A percentile compares a stretch with the other conserved stretches of the same genome.
phyloP scores from a whole-genome alignment of 1,284 basidiomycete species.

The Leccinum subrobustum region DNA sequence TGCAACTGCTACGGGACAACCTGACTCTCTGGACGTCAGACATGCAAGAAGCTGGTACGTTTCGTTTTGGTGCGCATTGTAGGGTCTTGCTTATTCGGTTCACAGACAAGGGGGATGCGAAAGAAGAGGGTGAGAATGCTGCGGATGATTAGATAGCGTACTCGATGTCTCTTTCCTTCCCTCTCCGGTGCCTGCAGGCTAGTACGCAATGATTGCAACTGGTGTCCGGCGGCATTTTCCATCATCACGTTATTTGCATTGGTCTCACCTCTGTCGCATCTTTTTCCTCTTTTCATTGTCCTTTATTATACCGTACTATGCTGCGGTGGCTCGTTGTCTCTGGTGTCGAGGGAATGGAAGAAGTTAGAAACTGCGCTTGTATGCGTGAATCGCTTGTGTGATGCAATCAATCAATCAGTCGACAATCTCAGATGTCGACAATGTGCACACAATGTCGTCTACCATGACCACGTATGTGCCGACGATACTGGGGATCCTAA shows the following conservation, averaged over 20 bases:
- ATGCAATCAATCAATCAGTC: background rate
- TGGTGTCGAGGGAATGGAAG: constrained; percentile 34
- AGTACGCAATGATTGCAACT: constrained; percentile 10
- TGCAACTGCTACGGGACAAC: constrained; percentile 99
- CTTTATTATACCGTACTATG: constrained; percentile 38
- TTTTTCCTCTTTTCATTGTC: constrained; percentile 28
- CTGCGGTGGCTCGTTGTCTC: constrained; percentile 32
- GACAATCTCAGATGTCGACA: background rate
- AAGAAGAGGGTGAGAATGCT: constrained; percentile 61
- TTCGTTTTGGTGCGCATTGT: background rate
- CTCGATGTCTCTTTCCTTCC: background rate
- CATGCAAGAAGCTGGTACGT: constrained; percentile 86
- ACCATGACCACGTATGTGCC: constrained; percentile 15
- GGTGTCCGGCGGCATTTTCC: constrained; percentile 15
- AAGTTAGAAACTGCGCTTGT: constrained; percentile 22
- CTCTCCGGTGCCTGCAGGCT: constrained; percentile 6
- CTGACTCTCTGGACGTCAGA: constrained; percentile 97
- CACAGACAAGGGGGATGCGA: constrained; percentile 66
- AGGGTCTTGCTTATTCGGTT: constrained; percentile 13
- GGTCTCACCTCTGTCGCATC: constrained; percentile 34
- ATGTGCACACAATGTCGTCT: background rate
- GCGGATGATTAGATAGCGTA: constrained; percentile 52
- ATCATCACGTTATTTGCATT: constrained; percentile 35
- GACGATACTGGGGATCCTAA: constrained; percentile 20
- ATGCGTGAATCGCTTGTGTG: background rate